Evolutionary conservation across 2,329 filamentous ascomycete species (phyloP).

Genomic region (Paecilomyces dactylethromorphus): DNA sequence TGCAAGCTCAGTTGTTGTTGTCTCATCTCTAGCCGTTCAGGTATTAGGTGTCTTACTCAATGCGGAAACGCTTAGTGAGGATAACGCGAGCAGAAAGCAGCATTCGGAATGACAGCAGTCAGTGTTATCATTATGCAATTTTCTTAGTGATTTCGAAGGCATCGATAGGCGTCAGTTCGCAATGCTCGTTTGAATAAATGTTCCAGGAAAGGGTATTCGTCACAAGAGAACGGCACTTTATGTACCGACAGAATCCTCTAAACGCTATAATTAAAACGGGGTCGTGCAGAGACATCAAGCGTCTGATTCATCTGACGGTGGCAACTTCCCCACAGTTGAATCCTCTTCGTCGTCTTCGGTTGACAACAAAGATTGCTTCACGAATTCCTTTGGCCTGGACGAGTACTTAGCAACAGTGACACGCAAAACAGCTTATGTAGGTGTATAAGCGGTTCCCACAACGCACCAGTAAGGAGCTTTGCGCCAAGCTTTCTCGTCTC

Average conservation of each 20-base stretch:
- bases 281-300: constrained; percentile 39
- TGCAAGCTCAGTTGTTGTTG: constrained; percentile 59
- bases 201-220: neutral
- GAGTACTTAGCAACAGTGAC: constrained; percentile 8
- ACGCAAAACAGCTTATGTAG: neutral
- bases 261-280: constrained; percentile 1
- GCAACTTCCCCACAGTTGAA: constrained; percentile 77
- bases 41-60: constrained; percentile 55
- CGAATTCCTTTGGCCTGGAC: constrained; percentile 71
- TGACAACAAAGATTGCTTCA: constrained; percentile 57
- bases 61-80: constrained; percentile 13
- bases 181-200: neutral
- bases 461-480: constrained; percentile 79
- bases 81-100: constrained; percentile 9
- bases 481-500: constrained; percentile 86
- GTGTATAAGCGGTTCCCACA: neutral
- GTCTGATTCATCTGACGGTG: constrained; percentile 72
- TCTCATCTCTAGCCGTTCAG: constrained; percentile 62
- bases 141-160: neutral
- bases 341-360: constrained; percentile 72
- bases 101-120: constrained; percentile 14
- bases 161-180: neutral
- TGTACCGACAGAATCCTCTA: neutral
- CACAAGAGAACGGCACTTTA: neutral
- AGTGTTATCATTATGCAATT: neutral